phyloP scores from a whole-genome alignment of 176 grass and related monocot genomes.

The Cenchrus americanus region DNA sequence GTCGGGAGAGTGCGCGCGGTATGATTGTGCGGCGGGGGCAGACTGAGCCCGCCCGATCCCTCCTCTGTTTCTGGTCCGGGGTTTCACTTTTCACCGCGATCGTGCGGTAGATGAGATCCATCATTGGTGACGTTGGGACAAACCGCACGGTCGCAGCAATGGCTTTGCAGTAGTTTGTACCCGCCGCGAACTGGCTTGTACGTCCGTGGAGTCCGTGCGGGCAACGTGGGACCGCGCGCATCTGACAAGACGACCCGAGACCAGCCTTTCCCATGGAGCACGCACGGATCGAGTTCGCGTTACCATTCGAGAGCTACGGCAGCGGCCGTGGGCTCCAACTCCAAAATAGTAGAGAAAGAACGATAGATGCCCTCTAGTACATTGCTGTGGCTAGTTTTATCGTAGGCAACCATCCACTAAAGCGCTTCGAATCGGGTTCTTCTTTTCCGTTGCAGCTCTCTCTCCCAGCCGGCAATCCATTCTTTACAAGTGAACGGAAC shows the following conservation, averaged over 20 bases:
- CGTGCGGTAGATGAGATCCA: background rate
- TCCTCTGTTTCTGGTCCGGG: too few species aligned
- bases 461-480: background rate
- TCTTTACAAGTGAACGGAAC: background rate
- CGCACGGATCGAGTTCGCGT: too few species aligned
- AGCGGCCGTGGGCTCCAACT: too few species aligned
- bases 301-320: too few species aligned
- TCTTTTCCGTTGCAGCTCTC: background rate
- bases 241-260: background rate
- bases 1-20: too few species aligned
- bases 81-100: background rate
- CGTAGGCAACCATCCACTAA: background rate
- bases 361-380: background rate
- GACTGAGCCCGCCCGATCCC: background rate
- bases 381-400: background rate
- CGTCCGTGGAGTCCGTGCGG: too few species aligned
- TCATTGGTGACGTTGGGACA: background rate
- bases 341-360: too few species aligned
- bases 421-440: conserved; percentile 15
- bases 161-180: background rate
- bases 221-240: background rate
- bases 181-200: background rate
- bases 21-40: too few species aligned
- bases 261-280: too few species aligned
- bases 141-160: background rate